Conservation (phyloP, 2,329 filamentous ascomycete species). For the Venturia pyrina region DNA sequence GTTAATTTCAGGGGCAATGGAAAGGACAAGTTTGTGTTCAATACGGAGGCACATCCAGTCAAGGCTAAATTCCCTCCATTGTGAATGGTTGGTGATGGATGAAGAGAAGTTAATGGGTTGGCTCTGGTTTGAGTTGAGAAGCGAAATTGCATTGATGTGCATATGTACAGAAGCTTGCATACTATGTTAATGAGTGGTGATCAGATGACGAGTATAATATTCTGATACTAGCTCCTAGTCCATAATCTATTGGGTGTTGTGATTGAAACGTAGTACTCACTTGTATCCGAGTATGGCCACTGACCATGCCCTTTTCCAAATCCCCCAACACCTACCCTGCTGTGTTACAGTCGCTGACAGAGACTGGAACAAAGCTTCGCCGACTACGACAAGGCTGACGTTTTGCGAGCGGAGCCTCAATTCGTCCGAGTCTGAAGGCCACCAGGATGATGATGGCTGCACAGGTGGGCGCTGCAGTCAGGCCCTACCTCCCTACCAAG, state of each 20-base stretch:
- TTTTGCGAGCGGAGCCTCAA: background rate
- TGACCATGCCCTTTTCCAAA: background rate
- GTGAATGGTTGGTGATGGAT: constrained; percentile 13
- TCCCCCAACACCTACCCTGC: background rate
- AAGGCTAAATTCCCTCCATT: constrained; percentile 25
- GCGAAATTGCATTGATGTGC: background rate
- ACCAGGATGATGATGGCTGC: background rate
- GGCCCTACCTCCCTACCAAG: background rate
- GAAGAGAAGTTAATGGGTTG: background rate
- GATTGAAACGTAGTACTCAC: background rate
- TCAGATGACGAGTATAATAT: background rate
- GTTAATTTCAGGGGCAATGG: constrained; percentile 33
- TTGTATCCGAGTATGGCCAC: background rate
- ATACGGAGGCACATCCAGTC: constrained; percentile 56
- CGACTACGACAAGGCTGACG: background rate
- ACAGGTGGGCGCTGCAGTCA: background rate
- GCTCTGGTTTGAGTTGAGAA: background rate
- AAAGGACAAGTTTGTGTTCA: constrained; percentile 45
- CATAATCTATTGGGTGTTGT: background rate
- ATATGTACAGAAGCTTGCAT: background rate
- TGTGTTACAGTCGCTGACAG: background rate
- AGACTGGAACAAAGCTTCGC: background rate
- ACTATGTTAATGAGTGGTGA: background rate
- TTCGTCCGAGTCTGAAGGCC: background rate
- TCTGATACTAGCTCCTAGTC: too few species aligned